Evolutionary conservation across 2,329 filamentous ascomycete species (phyloP), one percentile per base, ranked within the genome.

Genomic region (Sporothrix brasiliensis): DNA sequence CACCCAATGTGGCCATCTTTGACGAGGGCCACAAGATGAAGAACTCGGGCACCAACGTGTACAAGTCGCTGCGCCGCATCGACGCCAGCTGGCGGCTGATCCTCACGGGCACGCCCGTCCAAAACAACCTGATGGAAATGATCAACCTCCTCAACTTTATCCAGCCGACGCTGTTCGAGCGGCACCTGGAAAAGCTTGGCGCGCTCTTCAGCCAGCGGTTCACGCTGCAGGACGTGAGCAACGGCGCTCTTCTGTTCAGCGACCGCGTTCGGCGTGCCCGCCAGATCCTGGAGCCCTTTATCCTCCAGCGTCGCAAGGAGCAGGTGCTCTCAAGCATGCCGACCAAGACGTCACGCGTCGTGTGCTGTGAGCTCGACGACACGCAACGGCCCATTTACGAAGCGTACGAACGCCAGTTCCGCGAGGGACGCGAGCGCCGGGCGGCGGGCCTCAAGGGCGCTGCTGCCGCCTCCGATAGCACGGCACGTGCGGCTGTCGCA

Each of bases 11-110:
- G 0, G 85, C 86, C 75, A 90, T 99, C 13, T 99, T 93, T 76
- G 95, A 99, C 77, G 95, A 99, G 80, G 95, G 94, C 0, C 95
- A 99, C 80, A 89, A 92, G 76, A 83, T 99, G 78, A 97, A 97
- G 81, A 98, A 97, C 77, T 89, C 90, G 2, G 89, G 89, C 61
- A 96, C 94, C 0, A 88, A 92, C 68, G 86, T 92, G 6, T 97
- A 97, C 79, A 87, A 88, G 76, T 90, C 92, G 72, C 84, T 98
- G 68, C 89, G 92, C 76, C 86, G 87, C 49, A 93, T 99, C 69
- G 87, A 86, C 0, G 90, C 93, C 0, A 82, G 88, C n/a, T 97
- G 95, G 85, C 89, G 93, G 73, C 86, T 99, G 67, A 85, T 99
- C 4, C 86, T 99, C 34, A 92, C 90, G 39, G 95, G 95, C 54